A percentile compares a stretch with the other conserved stretches of the same genome.
phyloP scores from a whole-genome alignment of 202 grass and related monocot genomes.

The Eragrostis tef region DNA sequence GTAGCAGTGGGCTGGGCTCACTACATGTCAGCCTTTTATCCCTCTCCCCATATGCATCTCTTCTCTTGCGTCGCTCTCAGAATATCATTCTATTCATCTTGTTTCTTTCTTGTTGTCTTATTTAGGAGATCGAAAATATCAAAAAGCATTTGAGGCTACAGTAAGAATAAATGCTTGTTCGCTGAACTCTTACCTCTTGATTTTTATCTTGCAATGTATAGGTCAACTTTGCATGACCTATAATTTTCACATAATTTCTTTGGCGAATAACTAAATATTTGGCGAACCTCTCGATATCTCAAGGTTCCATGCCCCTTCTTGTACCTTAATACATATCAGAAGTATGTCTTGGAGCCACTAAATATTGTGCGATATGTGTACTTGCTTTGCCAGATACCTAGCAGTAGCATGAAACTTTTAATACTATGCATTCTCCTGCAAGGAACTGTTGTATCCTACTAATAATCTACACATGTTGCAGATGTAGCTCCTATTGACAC shows the following conservation, averaged over 20 bases:
- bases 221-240: conserved; percentile 14
- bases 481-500: not conserved
- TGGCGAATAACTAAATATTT: conserved; percentile 18
- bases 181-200: not conserved
- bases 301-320: conserved; percentile 22
- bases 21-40: conserved; percentile 25
- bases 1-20: conserved; percentile 27
- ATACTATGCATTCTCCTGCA: conserved; percentile 39
- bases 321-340: conserved; percentile 2
- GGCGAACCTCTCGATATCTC: not conserved
- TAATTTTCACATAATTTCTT: conserved; percentile 10
- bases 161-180: conserved; percentile 25
- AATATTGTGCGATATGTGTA: conserved; percentile 5
- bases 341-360: conserved; percentile 9
- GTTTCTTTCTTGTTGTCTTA: not conserved
- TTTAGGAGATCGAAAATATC: conserved; percentile 31
- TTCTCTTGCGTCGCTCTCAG: conserved; percentile 46
- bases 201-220: too few species aligned
- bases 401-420: conserved; percentile 2
- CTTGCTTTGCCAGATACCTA: conserved; percentile 3
- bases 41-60: conserved; percentile 4
- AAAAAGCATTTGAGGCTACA: conserved; percentile 41
- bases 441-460: conserved; percentile 22
- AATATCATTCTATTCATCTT: conserved; percentile 21
- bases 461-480: conserved; percentile 9